Conservation (phyloP, 164 flowering plant genomes). For the Annona squamosa region DNA sequence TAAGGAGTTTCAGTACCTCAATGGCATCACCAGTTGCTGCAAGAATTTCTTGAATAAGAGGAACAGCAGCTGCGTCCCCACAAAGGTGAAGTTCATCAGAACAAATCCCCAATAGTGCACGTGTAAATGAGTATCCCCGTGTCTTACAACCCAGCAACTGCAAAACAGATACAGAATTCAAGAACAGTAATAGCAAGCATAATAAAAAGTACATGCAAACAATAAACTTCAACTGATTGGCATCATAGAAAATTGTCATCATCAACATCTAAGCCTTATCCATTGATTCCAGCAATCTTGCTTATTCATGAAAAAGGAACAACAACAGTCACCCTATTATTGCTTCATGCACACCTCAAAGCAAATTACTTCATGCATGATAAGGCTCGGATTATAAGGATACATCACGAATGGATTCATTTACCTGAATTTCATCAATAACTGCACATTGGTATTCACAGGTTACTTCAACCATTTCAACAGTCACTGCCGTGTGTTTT, state of each 20-base stretch:
- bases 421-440: slow-evolving; percentile 93
- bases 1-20: slow-evolving; percentile 33
- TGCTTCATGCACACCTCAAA: not conserved
- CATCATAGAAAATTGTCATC: not conserved
- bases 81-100: slow-evolving; percentile 95
- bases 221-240: no score
- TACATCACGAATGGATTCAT: slow-evolving; percentile 5
- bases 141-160: slow-evolving; percentile 83
- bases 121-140: slow-evolving; percentile 87
- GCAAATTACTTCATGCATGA: not conserved
- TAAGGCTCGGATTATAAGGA: not conserved
- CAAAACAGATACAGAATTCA: slow-evolving; percentile 1
- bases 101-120: slow-evolving; percentile 76
- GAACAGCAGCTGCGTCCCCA: slow-evolving; percentile 90
- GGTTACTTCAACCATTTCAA: slow-evolving; percentile 90
- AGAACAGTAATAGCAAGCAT: not conserved
- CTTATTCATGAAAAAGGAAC: not conserved
- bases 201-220: not conserved
- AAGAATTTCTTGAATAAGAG: slow-evolving; percentile 73
- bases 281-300: no score
- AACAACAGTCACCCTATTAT: not conserved
- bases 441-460: slow-evolving; percentile 71
- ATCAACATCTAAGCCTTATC: not conserved
- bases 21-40: slow-evolving; percentile 69
- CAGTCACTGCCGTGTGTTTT: slow-evolving; percentile 82